Percentiles rank a stretch among this genome's conserved stretches.
Evolutionary conservation across 176 grass and related monocot genomes (phyloP).

Genomic region (Cenchrus americanus): DNA sequence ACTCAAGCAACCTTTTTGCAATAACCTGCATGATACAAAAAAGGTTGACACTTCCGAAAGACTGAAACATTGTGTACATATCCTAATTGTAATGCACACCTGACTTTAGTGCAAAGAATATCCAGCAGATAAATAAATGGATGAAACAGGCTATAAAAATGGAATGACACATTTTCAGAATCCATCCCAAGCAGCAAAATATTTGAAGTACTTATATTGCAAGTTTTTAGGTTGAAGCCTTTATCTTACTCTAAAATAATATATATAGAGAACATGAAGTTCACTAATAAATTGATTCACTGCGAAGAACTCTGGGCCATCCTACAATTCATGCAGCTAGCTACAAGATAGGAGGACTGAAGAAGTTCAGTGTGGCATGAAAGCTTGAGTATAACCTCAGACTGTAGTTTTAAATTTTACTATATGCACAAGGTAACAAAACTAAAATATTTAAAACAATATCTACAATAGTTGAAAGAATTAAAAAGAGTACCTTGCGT

Average conservation of each 20-base stretch:
- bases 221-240: not conserved
- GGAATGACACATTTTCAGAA: conserved; percentile 6
- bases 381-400: not conserved
- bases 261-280: conserved; percentile 2
- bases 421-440: not conserved
- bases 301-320: not conserved
- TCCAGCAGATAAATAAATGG: conserved; percentile 33
- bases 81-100: not conserved
- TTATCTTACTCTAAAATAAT: conserved; percentile 6
- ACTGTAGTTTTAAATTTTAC: not conserved
- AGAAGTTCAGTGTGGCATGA: not conserved
- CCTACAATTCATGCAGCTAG: conserved; percentile 9
- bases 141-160: conserved; percentile 10
- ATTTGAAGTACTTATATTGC: not conserved
- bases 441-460: not conserved
- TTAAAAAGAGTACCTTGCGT: conserved; percentile 75
- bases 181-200: conserved; percentile 3
- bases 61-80: not conserved
- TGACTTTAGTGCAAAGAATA: not conserved
- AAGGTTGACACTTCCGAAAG: not conserved
- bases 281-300: not conserved
- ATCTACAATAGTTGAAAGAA: conserved; percentile 28
- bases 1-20: conserved; percentile 93
- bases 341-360: not conserved
- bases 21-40: conserved; percentile 63